Evolutionary conservation across 257 asterid species (phyloP).

Genomic region (Solanum chiquidenum): DNA sequence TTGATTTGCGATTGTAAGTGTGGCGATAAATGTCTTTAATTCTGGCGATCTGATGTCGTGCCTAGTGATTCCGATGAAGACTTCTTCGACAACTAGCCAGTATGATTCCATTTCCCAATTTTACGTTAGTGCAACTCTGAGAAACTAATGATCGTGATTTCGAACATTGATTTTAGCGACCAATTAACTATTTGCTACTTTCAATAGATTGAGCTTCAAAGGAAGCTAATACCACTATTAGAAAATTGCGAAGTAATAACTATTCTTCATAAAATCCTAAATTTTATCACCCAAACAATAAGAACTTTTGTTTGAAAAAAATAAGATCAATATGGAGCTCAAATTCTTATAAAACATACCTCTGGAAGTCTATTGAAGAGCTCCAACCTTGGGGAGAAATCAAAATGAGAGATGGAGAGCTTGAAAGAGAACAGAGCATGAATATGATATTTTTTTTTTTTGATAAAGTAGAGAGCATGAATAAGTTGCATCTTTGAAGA

Average conservation of each 20-base stretch:
- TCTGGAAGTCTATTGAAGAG: not conserved
- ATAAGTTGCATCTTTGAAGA: too few species aligned
- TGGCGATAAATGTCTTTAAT: not conserved
- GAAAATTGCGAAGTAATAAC: not conserved
- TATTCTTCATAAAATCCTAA: not conserved
- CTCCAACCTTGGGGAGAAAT: not conserved
- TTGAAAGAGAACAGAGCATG: not conserved
- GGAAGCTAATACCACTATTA: not conserved
- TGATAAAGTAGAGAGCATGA: not conserved
- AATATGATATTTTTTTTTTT: fast-evolving
- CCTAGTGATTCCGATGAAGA: not conserved
- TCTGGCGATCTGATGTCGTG: not conserved
- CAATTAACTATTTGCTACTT: not conserved
- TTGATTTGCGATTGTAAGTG: too few species aligned
- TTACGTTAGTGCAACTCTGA: not conserved
- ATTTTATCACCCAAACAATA: not conserved
- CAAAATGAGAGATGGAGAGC: not conserved
- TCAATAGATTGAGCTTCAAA: not conserved
- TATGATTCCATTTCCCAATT: not conserved
- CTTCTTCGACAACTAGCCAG: not conserved
- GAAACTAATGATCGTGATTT: not conserved
- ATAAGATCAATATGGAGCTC: not conserved
- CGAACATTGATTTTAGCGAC: too few species aligned
- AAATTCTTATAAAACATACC: too few species aligned
- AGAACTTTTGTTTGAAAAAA: not conserved